Base-by-base conservation (phyloP, 805 yeast genomes). In the Metschnikowia corniflorae region DNA sequence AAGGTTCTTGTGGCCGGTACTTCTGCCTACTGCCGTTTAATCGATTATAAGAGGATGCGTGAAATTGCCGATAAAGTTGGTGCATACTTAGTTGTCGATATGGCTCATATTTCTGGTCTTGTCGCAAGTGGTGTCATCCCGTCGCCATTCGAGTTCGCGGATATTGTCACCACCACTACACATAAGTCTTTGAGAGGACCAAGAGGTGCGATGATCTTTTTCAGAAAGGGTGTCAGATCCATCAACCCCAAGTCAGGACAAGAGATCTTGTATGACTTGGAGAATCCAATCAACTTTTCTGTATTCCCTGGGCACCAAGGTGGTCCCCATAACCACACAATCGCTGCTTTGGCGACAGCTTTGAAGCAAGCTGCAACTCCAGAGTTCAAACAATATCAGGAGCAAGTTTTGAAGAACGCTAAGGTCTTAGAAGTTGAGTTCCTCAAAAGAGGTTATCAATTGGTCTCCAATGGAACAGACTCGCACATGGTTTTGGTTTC, bases 281-380 rank as follows among this genome's bases (percentile, higher is more conserved):
- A 93, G 69, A 82, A 79, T 66, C 86, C 86, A 63, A 89, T 93
- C 70, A 93, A 93, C 77, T 93, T 93, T 67, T 88, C 97, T 7
- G 98, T 93, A 37, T 93, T 93, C 91, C 98, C 98, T 57, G 98
- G 96, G 51, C 98, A 93, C 70, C 98, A 93, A 75, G 98, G 98
- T 75, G 98, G 98, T 63, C 98, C 98, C 55, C 97, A 93, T 71
- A 93, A 93, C 76, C 98, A 93, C 72, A 93, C 98, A 51, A 93
- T 93, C 61, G 83, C 97, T 52, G 98, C 97, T 23, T 71, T 93
- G 56, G 97, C 97, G 13, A 93, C 89, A 47, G 97, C 98, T 35
- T 78, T 93, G 62, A 88, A 88, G 64, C 98, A 93, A 73, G 94
- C 96, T 43, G 74, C 78, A 47, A 72, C 86, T 35, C 95, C 94